Conservation (phyloP, 1,139 yeast species). For the Geotrichum aggregatum region DNA sequence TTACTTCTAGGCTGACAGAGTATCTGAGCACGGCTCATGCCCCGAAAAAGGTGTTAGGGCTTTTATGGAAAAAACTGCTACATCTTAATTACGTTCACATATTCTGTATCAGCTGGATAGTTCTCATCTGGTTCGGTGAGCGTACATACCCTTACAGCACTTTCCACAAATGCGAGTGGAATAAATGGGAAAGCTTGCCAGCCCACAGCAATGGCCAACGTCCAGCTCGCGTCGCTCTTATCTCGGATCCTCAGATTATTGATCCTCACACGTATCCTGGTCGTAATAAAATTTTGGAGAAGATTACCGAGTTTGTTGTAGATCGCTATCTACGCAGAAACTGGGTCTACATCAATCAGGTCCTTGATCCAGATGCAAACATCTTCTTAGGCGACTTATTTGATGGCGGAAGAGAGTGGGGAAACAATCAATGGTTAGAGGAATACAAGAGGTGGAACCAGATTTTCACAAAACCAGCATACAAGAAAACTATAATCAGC, state of each 20-base stretch:
- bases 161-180: conserved; percentile 58
- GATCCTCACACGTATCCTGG: conserved; percentile 64
- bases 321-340: conserved; percentile 81
- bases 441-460: conserved; percentile 65
- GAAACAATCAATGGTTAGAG: conserved; percentile 59
- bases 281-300: conserved; percentile 34
- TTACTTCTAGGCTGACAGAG: not conserved
- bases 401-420: conserved; percentile 95
- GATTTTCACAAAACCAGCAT: conserved; percentile 53
- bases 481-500: conserved; percentile 48
- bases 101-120: conserved; percentile 45
- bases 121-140: conserved; percentile 57
- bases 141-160: conserved; percentile 50
- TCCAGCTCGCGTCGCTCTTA: conserved; percentile 56
- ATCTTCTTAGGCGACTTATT: conserved; percentile 85
- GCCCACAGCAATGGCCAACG: not conserved
- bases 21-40: conserved; percentile 1
- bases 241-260: conserved; percentile 92
- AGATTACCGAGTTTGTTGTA: conserved; percentile 43
- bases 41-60: not conserved
- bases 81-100: conserved; percentile 13
- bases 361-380: conserved; percentile 68
- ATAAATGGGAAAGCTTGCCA: conserved; percentile 54
- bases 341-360: conserved; percentile 56
- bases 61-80: conserved; percentile 2